These are phyloP conservation scores for Tuber borchii DNA, from an alignment of 495 filamentous ascomycete species.

Conservation along the genomic window DNA sequence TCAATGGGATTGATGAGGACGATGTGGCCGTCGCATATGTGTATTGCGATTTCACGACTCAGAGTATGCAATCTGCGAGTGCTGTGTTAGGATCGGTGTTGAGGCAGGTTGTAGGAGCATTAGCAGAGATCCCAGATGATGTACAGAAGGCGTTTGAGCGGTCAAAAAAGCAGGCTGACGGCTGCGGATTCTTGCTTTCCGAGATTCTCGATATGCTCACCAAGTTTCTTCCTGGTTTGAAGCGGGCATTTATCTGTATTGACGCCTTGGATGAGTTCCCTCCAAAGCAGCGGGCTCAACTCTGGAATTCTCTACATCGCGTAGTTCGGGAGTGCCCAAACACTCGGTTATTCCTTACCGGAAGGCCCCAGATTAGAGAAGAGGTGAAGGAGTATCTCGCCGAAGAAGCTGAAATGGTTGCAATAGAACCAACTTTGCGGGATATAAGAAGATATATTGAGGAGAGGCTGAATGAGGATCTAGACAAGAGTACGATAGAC, in stretches of 20 bases:
- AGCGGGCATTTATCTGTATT: not conserved
- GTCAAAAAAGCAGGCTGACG: not conserved
- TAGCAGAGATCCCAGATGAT: not conserved
- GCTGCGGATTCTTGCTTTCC: not conserved
- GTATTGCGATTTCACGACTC: not conserved
- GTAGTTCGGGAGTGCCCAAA: not conserved
- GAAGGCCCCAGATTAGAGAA: not conserved
- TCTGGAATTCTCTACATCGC: not conserved
- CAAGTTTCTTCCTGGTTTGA: not conserved
- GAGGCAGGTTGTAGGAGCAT: not conserved
- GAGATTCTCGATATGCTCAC: not conserved
- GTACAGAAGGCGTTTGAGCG: not conserved
- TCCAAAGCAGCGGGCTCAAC: not conserved
- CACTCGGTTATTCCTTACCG: not conserved
- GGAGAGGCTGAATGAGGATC: not conserved
- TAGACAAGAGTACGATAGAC: not conserved
- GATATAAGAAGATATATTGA: not conserved
- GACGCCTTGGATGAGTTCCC: not conserved
- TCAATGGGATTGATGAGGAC: not conserved
- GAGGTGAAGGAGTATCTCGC: not conserved
- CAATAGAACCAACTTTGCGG: not conserved
- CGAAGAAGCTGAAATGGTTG: not conserved
- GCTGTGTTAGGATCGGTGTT: too few relatives aligned
- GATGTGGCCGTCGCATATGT: not conserved
- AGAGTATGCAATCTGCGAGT: not conserved